Conservation (phyloP, 1,284 basidiomycete genomes). For the Thecaphora thlaspeos region DNA sequence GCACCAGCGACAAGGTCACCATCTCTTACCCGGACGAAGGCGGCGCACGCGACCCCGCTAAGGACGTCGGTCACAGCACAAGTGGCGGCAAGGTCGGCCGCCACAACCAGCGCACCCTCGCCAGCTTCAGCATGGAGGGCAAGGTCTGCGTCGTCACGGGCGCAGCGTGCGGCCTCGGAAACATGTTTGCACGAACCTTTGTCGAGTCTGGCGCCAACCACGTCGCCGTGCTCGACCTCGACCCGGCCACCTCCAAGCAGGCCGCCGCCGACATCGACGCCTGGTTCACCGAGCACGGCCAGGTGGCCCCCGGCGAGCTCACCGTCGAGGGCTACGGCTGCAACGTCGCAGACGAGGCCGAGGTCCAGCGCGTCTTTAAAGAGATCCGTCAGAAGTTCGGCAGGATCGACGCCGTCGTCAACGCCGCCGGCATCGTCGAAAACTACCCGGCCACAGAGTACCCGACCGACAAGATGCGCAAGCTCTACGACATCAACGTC, state of each 20-base stretch:
- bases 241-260: slow-evolving; percentile 68
- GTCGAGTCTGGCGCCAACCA: slow-evolving; percentile 81
- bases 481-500: slow-evolving; percentile 86
- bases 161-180: slow-evolving; percentile 71
- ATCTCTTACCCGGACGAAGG: slow-evolving; percentile 27
- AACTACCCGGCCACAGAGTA: slow-evolving; percentile 86
- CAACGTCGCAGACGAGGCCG: slow-evolving; percentile 77
- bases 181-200: slow-evolving; percentile 67
- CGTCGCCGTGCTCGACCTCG: slow-evolving; percentile 81
- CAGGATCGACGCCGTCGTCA: slow-evolving; percentile 66
- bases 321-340: slow-evolving; percentile 76
- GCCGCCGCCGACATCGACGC: slow-evolving; percentile 74
- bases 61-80: slow-evolving; percentile 46
- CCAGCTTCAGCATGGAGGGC: slow-evolving; percentile 47
- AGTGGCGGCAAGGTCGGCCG: slow-evolving; percentile 40
- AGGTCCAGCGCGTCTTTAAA: slow-evolving; percentile 28
- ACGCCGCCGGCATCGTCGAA: slow-evolving; percentile 74
- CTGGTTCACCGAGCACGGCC: slow-evolving; percentile 65
- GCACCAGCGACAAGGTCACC: slow-evolving; percentile 24
- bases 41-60: slow-evolving; percentile 26
- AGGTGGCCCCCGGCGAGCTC: slow-evolving; percentile 66
- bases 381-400: slow-evolving; percentile 66
- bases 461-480: slow-evolving; percentile 60
- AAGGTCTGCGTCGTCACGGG: slow-evolving; percentile 93
- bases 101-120: slow-evolving; percentile 43